Conservation (phyloP, 177 flowering plant species). For the Vitis hybrid region DNA sequence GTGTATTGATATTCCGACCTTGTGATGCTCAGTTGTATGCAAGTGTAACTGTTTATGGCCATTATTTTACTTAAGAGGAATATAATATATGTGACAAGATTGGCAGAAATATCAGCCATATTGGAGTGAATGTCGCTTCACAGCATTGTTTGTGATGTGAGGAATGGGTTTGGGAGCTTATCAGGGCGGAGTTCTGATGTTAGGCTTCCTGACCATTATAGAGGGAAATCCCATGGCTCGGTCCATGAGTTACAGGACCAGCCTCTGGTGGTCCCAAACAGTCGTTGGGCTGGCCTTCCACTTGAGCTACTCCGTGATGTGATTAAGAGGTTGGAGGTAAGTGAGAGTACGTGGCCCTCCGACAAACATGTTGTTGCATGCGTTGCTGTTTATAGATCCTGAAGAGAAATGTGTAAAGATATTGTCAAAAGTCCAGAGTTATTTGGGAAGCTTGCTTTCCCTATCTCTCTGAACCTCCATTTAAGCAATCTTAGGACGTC, state of each 20-base stretch:
- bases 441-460: slow-evolving; percentile 90
- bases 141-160: slow-evolving; percentile 85
- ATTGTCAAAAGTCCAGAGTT: slow-evolving; percentile 76
- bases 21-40: slow-evolving; percentile 6
- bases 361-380: slow-evolving; percentile 91
- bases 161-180: slow-evolving; percentile 87
- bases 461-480: slow-evolving; percentile 60
- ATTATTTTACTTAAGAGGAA: slow-evolving; percentile 1
- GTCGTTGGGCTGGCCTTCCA: slow-evolving; percentile 90
- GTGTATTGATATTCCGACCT: too few relatives aligned
- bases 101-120: slow-evolving; percentile 7
- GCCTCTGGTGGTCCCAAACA: slow-evolving; percentile 52
- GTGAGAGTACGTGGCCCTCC: slow-evolving; percentile 91
- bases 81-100: slow-evolving; percentile 18
- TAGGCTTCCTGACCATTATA: slow-evolving; percentile 51
- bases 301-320: slow-evolving; percentile 91
- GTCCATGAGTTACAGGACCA: slow-evolving; percentile 70
- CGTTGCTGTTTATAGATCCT: slow-evolving; percentile 86
- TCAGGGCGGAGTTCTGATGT: slow-evolving; percentile 85
- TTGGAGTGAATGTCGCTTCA: slow-evolving; percentile 81
- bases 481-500: neutral
- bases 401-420: slow-evolving; percentile 95
- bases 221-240: slow-evolving; percentile 72
- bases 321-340: slow-evolving; percentile 85
- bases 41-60: neutral